Conservation (phyloP, 2,329 filamentous ascomycete genomes). For the Trichoderma breve region DNA sequence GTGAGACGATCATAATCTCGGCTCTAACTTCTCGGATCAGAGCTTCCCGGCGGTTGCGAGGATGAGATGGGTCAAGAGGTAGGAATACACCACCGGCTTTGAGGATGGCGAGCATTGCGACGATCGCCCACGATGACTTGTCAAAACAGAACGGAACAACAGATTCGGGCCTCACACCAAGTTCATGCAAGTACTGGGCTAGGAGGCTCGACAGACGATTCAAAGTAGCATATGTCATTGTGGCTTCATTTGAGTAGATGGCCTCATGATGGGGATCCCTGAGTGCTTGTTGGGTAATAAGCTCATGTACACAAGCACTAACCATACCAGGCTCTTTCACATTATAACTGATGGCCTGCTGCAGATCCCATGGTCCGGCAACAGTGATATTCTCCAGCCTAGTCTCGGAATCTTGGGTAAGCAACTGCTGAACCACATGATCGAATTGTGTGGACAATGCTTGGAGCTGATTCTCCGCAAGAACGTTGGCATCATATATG, state of each 20-base stretch:
- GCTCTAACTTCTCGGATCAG: conserved; percentile 19
- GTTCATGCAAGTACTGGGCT: conserved; percentile 3
- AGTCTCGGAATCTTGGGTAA: background rate
- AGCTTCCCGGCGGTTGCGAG: background rate
- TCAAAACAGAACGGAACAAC: conserved; percentile 22
- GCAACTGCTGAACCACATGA: conserved; percentile 12
- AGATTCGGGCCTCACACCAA: conserved; percentile 29
- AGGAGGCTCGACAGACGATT: conserved; percentile 10
- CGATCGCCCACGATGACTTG: conserved; percentile 25
- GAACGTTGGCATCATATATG: background rate
- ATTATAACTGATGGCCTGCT: conserved; percentile 1
- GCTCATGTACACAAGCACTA: conserved; percentile 30
- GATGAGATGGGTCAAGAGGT: conserved; percentile 28
- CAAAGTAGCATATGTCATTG: conserved; percentile 1
- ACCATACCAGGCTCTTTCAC: background rate
- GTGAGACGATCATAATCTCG: conserved; percentile 16
- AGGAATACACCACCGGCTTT: conserved; percentile 31
- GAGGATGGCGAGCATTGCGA: conserved; percentile 29
- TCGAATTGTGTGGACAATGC: conserved; percentile 5
- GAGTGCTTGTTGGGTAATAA: conserved; percentile 15
- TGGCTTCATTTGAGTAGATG: conserved; percentile 12
- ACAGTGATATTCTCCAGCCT: background rate
- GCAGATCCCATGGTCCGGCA: conserved; percentile 4
- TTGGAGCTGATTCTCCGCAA: background rate
- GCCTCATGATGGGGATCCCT: conserved; percentile 18